phyloP scores from a whole-genome alignment of 208 protist species.

The Angomonas deanei region DNA sequence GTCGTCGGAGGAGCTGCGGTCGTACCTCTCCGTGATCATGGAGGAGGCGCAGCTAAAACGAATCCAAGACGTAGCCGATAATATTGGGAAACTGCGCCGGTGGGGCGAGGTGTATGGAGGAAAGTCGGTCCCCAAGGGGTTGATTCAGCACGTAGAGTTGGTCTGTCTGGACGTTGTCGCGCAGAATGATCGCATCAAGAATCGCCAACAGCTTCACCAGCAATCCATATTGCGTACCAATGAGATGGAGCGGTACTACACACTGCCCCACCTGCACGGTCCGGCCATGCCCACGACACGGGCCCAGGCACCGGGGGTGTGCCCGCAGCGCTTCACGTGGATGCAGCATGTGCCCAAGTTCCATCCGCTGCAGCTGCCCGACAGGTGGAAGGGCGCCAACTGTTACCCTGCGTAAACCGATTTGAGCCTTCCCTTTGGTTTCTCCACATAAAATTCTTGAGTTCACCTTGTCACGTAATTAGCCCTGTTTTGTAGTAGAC shows the following conservation, averaged over 20 bases:
- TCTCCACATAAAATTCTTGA: too few species aligned
- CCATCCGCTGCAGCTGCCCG: constrained; percentile 57
- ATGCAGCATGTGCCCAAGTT: constrained; percentile 35
- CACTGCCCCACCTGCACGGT: constrained; percentile 52
- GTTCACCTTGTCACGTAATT: too few species aligned
- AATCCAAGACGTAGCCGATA: constrained; percentile 34
- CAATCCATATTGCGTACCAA: constrained; percentile 42
- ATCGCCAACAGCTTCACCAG: constrained; percentile 33
- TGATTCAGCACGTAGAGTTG: constrained; percentile 61
- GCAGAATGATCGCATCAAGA: constrained; percentile 40
- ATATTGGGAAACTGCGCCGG: constrained; percentile 14
- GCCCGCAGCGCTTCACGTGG: constrained; percentile 46
- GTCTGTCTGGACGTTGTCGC: constrained; percentile 44
- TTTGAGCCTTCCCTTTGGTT: too few species aligned
- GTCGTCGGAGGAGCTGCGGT: constrained; percentile 31
- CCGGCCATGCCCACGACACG: constrained; percentile 53
- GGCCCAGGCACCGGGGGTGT: constrained; percentile 40
- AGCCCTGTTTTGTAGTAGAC: too few species aligned
- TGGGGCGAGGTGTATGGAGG: constrained; percentile 11
- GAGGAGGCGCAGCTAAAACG: constrained; percentile 33
- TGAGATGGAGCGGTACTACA: constrained; percentile 75
- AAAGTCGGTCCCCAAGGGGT: constrained; percentile 37
- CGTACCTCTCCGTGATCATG: constrained; percentile 43
- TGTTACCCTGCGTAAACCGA: constrained; percentile 48
- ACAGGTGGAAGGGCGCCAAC: constrained; percentile 44